These are phyloP conservation scores for Clonostachys byssicola DNA, from an alignment of 2,329 filamentous ascomycete genomes.

Conservation along the genomic window DNA sequence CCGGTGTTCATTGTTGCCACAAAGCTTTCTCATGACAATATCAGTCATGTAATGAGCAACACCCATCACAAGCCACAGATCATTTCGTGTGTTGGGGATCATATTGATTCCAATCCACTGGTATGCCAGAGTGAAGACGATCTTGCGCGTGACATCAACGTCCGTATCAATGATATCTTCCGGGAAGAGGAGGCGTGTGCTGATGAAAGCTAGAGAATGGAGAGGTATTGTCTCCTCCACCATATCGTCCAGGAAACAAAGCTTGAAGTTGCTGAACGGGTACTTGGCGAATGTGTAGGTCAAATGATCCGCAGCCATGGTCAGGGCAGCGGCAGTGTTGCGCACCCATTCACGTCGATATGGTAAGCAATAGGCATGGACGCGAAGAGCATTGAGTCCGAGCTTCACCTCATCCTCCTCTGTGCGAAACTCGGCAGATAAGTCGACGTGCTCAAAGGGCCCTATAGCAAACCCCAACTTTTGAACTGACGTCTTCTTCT, in stretches of 20 bases:
- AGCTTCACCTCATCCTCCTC: slow-evolving; percentile 90
- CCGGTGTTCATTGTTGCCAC: slow-evolving; percentile 91
- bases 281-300: slow-evolving; percentile 85
- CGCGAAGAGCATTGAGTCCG: slow-evolving; percentile 79
- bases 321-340: slow-evolving; percentile 82
- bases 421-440: slow-evolving; percentile 79
- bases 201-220: slow-evolving; percentile 83
- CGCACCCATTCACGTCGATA: slow-evolving; percentile 76
- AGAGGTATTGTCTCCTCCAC: slow-evolving; percentile 69
- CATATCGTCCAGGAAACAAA: slow-evolving; percentile 92
- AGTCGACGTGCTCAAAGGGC: slow-evolving; percentile 88
- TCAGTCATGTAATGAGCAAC: slow-evolving; percentile 95
- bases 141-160: slow-evolving; percentile 71
- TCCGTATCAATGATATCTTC: slow-evolving; percentile 82
- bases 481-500: slow-evolving; percentile 72
- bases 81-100: slow-evolving; percentile 73
- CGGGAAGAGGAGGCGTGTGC: slow-evolving; percentile 78
- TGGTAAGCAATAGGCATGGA: slow-evolving; percentile 89
- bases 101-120: slow-evolving; percentile 96
- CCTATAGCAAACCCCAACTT: slow-evolving; percentile 93
- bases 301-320: slow-evolving; percentile 86
- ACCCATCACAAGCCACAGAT: slow-evolving; percentile 87
- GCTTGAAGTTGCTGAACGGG: slow-evolving; percentile 86
- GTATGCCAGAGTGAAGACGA: slow-evolving; percentile 80
- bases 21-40: slow-evolving; percentile 83